A percentile compares a stretch with the other conserved stretches of the same genome.
phyloP scores from a whole-genome alignment of 73 alveolate species.

The Paramecium caudatum region DNA sequence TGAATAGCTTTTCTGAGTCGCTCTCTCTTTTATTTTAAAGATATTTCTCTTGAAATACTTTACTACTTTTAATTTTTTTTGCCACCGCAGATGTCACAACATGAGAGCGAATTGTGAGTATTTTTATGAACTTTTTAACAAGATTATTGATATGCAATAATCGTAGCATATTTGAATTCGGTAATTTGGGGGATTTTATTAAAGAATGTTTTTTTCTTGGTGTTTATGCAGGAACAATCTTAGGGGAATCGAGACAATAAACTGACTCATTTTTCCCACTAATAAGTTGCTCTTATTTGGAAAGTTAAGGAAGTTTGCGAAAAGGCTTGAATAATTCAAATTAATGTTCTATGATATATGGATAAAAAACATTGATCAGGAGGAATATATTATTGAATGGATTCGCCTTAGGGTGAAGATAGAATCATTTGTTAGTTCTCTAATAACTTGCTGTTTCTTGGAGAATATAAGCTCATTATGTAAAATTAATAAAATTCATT shows the following conservation, averaged over 20 bases:
- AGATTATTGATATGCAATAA: neutral
- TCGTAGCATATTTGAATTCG: neutral
- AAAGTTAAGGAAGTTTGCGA: neutral
- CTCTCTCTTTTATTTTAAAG: neutral
- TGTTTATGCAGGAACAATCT: neutral
- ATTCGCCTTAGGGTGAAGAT: no score
- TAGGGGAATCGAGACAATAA: neutral
- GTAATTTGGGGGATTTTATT: neutral
- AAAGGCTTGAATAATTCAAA: neutral
- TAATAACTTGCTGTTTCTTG: no score
- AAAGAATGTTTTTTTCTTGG: neutral
- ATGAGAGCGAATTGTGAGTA: neutral
- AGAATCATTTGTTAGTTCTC: no score
- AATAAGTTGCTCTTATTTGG: neutral
- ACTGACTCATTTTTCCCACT: neutral
- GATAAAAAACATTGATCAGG: no score
- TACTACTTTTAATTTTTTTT: constrained; percentile 4
- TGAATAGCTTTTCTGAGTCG: neutral
- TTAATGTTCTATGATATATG: no score
- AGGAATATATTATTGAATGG: no score
- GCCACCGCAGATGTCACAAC: neutral
- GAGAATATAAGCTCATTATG: no score
- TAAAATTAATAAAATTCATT: no score
- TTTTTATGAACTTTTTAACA: neutral
- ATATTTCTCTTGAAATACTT: neutral